Evolutionary conservation across 2,329 filamentous ascomycete species (phyloP).

Genomic region (Catunica adiposa): DNA sequence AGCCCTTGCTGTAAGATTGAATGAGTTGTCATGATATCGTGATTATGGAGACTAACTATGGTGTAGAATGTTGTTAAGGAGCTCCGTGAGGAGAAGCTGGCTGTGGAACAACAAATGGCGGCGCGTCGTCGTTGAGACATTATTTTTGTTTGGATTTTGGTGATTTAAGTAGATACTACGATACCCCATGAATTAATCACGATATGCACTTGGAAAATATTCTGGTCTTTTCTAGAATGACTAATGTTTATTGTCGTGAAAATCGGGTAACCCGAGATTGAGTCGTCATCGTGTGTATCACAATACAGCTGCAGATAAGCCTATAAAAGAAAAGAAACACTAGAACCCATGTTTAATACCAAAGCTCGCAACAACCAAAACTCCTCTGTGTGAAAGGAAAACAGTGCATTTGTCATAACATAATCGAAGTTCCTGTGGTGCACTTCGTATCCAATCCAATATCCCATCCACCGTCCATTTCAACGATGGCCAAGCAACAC

Average conservation of each 20-base stretch:
- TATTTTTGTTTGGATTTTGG: neutral
- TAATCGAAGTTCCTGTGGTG: slow-evolving; percentile 2
- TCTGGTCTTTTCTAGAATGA: too few relatives aligned
- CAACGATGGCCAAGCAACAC: slow-evolving; percentile 33
- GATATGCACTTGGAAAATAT: too few relatives aligned
- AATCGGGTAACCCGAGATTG: too few relatives aligned
- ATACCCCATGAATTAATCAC: neutral
- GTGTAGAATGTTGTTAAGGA: slow-evolving; percentile 42
- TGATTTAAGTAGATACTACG: neutral
- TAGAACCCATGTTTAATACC: neutral
- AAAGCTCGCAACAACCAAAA: neutral
- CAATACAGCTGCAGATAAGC: too few relatives aligned
- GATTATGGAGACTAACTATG: neutral
- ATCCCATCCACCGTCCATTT: slow-evolving; percentile 10
- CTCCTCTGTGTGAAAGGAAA: neutral
- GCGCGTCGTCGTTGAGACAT: slow-evolving; percentile 14
- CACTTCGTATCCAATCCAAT: neutral
- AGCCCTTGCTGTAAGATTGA: slow-evolving; percentile 66
- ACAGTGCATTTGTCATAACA: neutral
- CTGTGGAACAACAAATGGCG: slow-evolving; percentile 27
- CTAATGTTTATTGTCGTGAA: too few relatives aligned
- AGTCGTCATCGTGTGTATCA: too few relatives aligned
- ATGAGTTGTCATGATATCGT: neutral
- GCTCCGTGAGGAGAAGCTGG: slow-evolving; percentile 38
- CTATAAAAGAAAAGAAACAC: neutral